Evolutionary conservation across 352 stramenopile genomes (phyloP), one percentile per base, ranked within the genome.

Genomic region (Globisporangium abappressorium): DNA sequence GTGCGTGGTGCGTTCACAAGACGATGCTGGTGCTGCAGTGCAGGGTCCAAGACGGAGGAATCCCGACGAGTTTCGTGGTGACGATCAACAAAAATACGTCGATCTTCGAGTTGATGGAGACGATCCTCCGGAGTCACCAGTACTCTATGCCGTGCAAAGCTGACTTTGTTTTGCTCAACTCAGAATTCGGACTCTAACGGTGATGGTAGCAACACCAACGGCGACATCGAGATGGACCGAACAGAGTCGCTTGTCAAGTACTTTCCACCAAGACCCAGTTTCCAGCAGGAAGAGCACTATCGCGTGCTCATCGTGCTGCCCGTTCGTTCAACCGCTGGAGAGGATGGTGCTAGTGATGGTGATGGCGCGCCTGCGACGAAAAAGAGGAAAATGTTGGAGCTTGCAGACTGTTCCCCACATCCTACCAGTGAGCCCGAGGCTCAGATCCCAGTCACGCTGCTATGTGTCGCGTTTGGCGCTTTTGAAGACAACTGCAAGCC

Each of bases 401-500:
- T 24, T 6, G 26, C 6, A 11, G 54, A 12, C 54, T 58, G 2
- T 38, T 11, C 12, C 8, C 26, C 5, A 36, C 11, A 12, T 5
- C 15, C 26, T 38, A 26, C 26, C 33, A 59, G 54, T 41, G 54
- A 41, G 18, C 7, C 54, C 15, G 15, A 59, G 28, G 15, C 15
- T 5, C 26, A 59, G 2, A 59, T 59, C 54, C 28, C 28, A 34
- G 11, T 41, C 54, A 59, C 54, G 28, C 28, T 59, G 28, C 54
- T 59, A 18, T 59, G 54, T 41, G 54, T 15, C 3, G 26, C 18
- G 8, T 59, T 59, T 59, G 28, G 54, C 9, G 54, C 12, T 4
- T 59, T 59, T 24, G 54, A 59, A 41, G 54, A 59, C 54, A 59
- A 59, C 28, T 59, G 54, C 28, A 41, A 41, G 28, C 54, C 43